These are phyloP conservation scores for Trichoderma lentiforme DNA, from an alignment of 2,329 filamentous ascomycete species.

Conservation along the genomic window DNA sequence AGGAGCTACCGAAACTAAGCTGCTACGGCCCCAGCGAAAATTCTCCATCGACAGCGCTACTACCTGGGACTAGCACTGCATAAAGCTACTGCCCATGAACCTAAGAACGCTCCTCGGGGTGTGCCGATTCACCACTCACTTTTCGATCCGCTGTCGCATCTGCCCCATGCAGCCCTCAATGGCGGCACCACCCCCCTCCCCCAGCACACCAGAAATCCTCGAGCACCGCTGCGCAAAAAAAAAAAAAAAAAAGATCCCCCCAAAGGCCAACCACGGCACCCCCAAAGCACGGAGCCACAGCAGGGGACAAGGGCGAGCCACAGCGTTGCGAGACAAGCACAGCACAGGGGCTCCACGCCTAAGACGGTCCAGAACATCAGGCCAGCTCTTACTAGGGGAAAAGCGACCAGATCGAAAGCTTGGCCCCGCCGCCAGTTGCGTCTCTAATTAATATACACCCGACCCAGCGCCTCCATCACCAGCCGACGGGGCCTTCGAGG, in stretches of 20 bases:
- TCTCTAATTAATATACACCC: slow-evolving; percentile 20
- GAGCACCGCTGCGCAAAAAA: neutral
- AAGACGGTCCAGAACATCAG: slow-evolving; percentile 19
- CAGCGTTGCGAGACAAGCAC: slow-evolving; percentile 17
- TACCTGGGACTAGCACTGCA: slow-evolving; percentile 1
- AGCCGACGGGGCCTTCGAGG: slow-evolving; percentile 13
- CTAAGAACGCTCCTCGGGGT: slow-evolving; percentile 17
- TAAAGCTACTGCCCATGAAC: slow-evolving; percentile 3
- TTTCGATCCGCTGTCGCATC: slow-evolving; percentile 20
- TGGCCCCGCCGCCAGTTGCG: slow-evolving; percentile 17
- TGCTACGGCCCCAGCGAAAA: neutral
- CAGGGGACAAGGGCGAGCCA: slow-evolving; percentile 19
- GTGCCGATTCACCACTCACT: slow-evolving; percentile 20
- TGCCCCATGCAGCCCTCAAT: slow-evolving; percentile 17
- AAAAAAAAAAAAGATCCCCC: neutral
- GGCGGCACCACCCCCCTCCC: slow-evolving; percentile 8
- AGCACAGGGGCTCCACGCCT: slow-evolving; percentile 18
- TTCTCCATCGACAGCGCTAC: slow-evolving; percentile 13
- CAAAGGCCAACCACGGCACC: neutral
- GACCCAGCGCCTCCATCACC: slow-evolving; percentile 17
- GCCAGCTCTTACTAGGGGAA: slow-evolving; percentile 10
- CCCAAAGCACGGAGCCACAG: slow-evolving; percentile 19
- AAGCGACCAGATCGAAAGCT: slow-evolving; percentile 16
- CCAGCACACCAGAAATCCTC: slow-evolving; percentile 2
- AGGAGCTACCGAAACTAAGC: neutral